Conservation (phyloP, 352 stramenopile species). For the Phytophthora foliorum region DNA sequence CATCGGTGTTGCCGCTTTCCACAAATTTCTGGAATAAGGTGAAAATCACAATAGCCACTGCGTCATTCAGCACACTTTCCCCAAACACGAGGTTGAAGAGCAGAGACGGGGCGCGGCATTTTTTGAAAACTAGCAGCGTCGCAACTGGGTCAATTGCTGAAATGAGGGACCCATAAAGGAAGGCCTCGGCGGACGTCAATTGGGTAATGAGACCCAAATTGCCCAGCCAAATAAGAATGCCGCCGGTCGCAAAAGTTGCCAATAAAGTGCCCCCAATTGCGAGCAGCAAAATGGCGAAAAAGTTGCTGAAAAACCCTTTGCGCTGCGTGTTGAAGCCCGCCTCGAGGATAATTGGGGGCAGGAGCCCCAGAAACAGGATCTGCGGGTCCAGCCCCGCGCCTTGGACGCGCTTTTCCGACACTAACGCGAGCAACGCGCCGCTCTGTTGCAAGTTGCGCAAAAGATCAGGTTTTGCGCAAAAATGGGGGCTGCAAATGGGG, state of each 20-base stretch:
- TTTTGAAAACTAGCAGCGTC: slow-evolving; percentile 93
- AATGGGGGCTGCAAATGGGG: neutral
- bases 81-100: slow-evolving; percentile 96
- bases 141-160: slow-evolving; percentile 94
- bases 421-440: slow-evolving; percentile 46
- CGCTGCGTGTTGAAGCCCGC: slow-evolving; percentile 73
- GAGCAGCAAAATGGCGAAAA: slow-evolving; percentile 53
- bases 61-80: slow-evolving; percentile 93
- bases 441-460: slow-evolving; percentile 34
- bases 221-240: slow-evolving; percentile 55
- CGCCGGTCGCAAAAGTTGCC: slow-evolving; percentile 61
- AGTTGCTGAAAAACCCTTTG: slow-evolving; percentile 70
- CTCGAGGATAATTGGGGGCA: slow-evolving; percentile 76
- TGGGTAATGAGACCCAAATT: slow-evolving; percentile 60
- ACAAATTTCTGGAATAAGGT: slow-evolving; percentile 72
- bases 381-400: slow-evolving; percentile 63
- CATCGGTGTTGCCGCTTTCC: slow-evolving; percentile 53
- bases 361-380: slow-evolving; percentile 69
- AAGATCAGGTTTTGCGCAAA: neutral
- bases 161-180: slow-evolving; percentile 93
- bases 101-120: slow-evolving; percentile 68
- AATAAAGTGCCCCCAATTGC: slow-evolving; percentile 60
- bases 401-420: slow-evolving; percentile 59
- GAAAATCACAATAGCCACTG: slow-evolving; percentile 89
- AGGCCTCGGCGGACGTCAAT: slow-evolving; percentile 83